Conservation (phyloP, 495 filamentous ascomycete species). For the Parachaetomium inaequale region DNA sequence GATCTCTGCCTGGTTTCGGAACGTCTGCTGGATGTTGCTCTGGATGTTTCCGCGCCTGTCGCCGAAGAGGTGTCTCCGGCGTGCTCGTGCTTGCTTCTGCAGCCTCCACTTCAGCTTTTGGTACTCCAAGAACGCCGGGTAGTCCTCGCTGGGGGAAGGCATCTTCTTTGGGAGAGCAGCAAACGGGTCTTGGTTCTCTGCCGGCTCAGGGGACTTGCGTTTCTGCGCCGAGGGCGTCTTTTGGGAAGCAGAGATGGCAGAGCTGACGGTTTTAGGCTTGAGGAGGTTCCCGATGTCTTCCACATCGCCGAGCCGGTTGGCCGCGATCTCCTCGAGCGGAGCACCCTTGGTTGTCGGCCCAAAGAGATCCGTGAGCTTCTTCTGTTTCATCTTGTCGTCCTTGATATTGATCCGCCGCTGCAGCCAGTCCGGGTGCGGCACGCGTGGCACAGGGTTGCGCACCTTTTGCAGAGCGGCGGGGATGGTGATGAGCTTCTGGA, state of each 20-base stretch:
- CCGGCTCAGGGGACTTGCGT: slow-evolving; percentile 68
- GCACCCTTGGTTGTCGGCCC: slow-evolving; percentile 52
- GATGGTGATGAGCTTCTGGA: slow-evolving; percentile 98
- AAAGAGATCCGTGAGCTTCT: slow-evolving; percentile 96
- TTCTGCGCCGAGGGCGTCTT: slow-evolving; percentile 57
- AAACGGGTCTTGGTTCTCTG: slow-evolving; percentile 70
- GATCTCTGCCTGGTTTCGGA: slow-evolving; percentile 85
- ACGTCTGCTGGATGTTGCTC: slow-evolving; percentile 78
- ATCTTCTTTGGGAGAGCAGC: slow-evolving; percentile 78
- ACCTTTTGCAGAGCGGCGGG: slow-evolving; percentile 94
- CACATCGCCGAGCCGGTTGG: slow-evolving; percentile 58
- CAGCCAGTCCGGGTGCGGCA: slow-evolving; percentile 94
- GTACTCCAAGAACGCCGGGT: slow-evolving; percentile 83
- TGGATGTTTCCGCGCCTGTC: slow-evolving; percentile 65
- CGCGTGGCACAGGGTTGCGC: slow-evolving; percentile 86
- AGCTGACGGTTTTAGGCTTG: slow-evolving; percentile 66
- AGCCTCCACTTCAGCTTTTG: slow-evolving; percentile 99
- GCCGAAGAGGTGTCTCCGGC: slow-evolving; percentile 88
- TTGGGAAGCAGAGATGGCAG: slow-evolving; percentile 48
- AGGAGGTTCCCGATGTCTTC: slow-evolving; percentile 78
- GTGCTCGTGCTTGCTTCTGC: slow-evolving; percentile 84
- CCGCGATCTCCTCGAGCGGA: slow-evolving; percentile 66
- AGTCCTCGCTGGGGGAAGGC: slow-evolving; percentile 84
- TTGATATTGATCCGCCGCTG: slow-evolving; percentile 89
- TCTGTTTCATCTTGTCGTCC: slow-evolving; percentile 96